Conservation (phyloP, 495 filamentous ascomycete species). For the Penicillium silybi region DNA sequence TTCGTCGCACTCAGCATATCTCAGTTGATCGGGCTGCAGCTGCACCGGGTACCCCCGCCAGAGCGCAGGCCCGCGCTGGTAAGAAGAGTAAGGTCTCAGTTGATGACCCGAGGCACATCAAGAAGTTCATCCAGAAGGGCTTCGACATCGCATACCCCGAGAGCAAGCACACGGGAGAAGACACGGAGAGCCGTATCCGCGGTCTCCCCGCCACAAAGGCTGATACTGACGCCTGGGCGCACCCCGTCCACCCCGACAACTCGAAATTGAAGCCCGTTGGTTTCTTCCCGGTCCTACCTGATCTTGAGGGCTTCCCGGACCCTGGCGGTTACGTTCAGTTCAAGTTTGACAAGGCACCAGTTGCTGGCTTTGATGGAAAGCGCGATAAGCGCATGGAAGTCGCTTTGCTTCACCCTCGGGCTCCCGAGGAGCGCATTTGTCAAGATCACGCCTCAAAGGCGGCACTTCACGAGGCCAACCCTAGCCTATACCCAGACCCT, state of each 20-base stretch:
- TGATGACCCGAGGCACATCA: constrained; percentile 79
- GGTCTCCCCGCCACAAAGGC: constrained; percentile 53
- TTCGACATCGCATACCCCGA: constrained; percentile 77
- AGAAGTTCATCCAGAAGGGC: constrained; percentile 74
- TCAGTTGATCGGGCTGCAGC: constrained; percentile 58
- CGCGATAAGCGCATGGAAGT: constrained; percentile 82
- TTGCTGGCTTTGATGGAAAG: constrained; percentile 46
- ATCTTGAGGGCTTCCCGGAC: constrained; percentile 85
- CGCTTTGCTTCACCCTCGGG: constrained; percentile 68
- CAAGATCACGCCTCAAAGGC: constrained; percentile 48
- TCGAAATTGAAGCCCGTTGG: constrained; percentile 73
- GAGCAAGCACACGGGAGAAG: constrained; percentile 54
- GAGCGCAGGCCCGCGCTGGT: constrained; percentile 37
- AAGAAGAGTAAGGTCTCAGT: constrained; percentile 45
- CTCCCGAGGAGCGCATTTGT: constrained; percentile 43
- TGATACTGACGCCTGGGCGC: constrained; percentile 64
- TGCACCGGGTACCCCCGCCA: constrained; percentile 28
- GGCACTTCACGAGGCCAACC: constrained; percentile 60
- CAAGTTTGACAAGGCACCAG: constrained; percentile 84
- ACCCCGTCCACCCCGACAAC: constrained; percentile 78
- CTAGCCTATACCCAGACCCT: constrained; percentile 56
- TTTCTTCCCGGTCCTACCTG: constrained; percentile 77
- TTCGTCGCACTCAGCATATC: constrained; percentile 94
- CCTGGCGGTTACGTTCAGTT: constrained; percentile 79
- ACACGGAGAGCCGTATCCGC: constrained; percentile 47